These are phyloP conservation scores for Penicillium janthinellum DNA, from an alignment of 2,329 filamentous ascomycete species.

Conservation along the genomic window DNA sequence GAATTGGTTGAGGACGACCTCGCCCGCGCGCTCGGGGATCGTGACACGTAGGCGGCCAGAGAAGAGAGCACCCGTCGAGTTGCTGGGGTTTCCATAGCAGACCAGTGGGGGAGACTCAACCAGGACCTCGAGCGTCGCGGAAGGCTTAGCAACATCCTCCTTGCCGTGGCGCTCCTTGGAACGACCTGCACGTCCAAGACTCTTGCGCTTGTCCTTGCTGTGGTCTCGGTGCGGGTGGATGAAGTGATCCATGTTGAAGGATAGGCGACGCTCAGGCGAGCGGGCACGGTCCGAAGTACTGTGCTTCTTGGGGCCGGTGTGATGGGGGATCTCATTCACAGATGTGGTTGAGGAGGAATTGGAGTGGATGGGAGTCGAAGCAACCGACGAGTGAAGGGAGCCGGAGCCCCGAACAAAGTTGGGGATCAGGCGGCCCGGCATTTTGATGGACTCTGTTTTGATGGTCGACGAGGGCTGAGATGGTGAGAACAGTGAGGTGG, in stretches of 20 bases:
- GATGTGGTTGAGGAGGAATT: constrained; percentile 42
- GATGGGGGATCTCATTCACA: constrained; percentile 38
- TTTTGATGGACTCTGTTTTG: constrained; percentile 22
- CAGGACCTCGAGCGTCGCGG: constrained; percentile 59
- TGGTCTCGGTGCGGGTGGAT: constrained; percentile 47
- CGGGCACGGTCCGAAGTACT: constrained; percentile 33
- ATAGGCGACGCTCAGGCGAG: constrained; percentile 44
- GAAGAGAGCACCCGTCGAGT: constrained; percentile 80
- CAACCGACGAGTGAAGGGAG: constrained; percentile 32
- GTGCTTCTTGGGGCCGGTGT: constrained; percentile 31
- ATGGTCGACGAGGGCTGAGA: background rate
- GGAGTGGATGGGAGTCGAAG: constrained; percentile 34
- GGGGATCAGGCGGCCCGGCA: constrained; percentile 46
- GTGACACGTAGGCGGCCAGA: constrained; percentile 78
- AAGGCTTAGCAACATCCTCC: constrained; percentile 38
- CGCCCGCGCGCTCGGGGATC: constrained; percentile 63
- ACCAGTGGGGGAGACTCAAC: constrained; percentile 88
- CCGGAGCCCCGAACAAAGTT: constrained; percentile 42
- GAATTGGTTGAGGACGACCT: constrained; percentile 70
- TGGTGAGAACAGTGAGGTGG: background rate
- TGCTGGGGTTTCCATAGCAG: constrained; percentile 73
- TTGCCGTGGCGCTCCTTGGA: constrained; percentile 41
- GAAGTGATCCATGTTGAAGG: constrained; percentile 47
- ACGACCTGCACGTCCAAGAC: constrained; percentile 36
- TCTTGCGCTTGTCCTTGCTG: constrained; percentile 46